Percentiles rank a stretch among this genome's conserved stretches.
These are phyloP conservation scores for Marasmius sp. DNA, from an alignment of 1,284 basidiomycete species.

Conservation along the genomic window DNA sequence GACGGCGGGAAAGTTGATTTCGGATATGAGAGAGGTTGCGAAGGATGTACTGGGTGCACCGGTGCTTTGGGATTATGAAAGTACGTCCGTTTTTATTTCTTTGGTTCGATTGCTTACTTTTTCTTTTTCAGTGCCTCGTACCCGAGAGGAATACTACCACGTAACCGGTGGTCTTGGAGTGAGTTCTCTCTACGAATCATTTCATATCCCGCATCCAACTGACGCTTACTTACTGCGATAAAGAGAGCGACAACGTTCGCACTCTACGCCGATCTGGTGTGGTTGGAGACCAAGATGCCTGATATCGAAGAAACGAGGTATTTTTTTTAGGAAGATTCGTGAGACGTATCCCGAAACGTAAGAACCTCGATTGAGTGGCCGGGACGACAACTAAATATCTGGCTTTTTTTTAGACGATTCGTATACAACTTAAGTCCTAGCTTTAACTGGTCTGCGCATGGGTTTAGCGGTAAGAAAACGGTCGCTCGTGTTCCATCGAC, in stretches of 20 bases:
- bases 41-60: conserved; percentile 67
- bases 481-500: too few species aligned
- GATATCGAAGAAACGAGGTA: too few species aligned
- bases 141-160: conserved; percentile 91
- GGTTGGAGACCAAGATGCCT: too few species aligned
- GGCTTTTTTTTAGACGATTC: conserved; percentile 60
- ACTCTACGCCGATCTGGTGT: too few species aligned
- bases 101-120: conserved; percentile 2
- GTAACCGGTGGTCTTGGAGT: conserved; percentile 81
- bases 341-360: conserved; percentile 82
- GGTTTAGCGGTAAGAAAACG: conserved; percentile 74
- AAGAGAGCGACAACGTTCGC: too few species aligned
- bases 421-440: conserved; percentile 95
- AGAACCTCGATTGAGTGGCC: conserved; percentile 17
- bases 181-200: conserved; percentile 9
- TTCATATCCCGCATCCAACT: conserved; percentile 4
- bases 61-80: conserved; percentile 88
- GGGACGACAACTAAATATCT: too few species aligned
- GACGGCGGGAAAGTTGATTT: conserved; percentile 69
- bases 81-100: conserved; percentile 43
- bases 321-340: too few species aligned
- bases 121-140: conserved; percentile 68
- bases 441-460: conserved; percentile 90
- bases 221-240: conserved; percentile 36
- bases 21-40: conserved; percentile 73